phyloP scores from a whole-genome alignment of 2,329 filamentous ascomycete species.

The Pseudogymnoascus sp. region DNA sequence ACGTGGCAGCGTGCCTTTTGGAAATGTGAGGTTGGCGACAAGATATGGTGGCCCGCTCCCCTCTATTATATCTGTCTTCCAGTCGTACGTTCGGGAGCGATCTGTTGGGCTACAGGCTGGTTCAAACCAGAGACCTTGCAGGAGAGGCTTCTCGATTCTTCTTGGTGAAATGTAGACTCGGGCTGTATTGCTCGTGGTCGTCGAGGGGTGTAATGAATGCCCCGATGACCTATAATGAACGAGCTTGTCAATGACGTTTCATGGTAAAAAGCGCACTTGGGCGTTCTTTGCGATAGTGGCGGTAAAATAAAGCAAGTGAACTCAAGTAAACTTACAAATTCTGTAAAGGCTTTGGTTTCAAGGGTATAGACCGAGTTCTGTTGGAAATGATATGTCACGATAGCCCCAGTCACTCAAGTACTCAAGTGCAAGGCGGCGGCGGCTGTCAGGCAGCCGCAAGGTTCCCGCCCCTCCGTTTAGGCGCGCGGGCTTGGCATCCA shows the following conservation, averaged over 20 bases:
- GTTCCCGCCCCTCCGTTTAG: neutral
- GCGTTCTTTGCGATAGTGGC: neutral
- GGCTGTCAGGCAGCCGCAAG: conserved; percentile 6
- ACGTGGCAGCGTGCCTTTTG: conserved; percentile 9
- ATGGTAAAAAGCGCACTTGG: neutral
- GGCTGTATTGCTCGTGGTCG: neutral
- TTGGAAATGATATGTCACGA: conserved; percentile 11
- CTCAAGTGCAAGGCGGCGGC: conserved; percentile 5
- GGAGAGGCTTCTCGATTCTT: neutral
- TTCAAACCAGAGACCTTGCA: neutral
- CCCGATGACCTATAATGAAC: neutral
- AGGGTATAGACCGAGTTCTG: conserved; percentile 7
- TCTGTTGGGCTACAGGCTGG: neutral
- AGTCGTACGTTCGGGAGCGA: neutral
- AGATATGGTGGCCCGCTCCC: conserved; percentile 3
- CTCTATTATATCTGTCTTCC: neutral
- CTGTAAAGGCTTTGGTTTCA: neutral
- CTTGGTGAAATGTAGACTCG: neutral
- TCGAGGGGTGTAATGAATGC: conserved; percentile 1
- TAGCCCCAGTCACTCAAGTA: neutral
- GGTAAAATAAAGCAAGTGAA: neutral
- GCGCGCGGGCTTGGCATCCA: conserved; percentile 8
- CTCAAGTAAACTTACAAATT: conserved; percentile 6
- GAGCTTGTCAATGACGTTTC: conserved; percentile 10
- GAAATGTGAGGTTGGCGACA: neutral